phyloP scores from a whole-genome alignment of 225 moss, liverwort and hornwort species.

The Pleurozium schreberi region DNA sequence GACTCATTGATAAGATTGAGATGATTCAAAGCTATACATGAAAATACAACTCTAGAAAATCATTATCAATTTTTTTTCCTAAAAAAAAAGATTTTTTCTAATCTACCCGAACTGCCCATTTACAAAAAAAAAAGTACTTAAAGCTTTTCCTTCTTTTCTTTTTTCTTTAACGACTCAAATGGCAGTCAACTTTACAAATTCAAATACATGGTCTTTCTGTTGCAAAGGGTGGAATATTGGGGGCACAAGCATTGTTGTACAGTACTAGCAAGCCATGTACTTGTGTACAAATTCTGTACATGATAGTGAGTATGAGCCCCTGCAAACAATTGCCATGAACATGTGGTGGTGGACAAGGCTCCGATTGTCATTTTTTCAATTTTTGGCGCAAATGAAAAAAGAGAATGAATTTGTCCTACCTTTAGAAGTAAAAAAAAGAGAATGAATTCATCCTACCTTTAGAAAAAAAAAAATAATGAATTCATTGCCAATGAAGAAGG shows the following conservation, averaged over 20 bases:
- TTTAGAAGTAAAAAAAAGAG: too few relatives aligned
- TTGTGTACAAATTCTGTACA: not conserved
- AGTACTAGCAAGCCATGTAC: not conserved
- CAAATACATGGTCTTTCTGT: not conserved
- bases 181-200: not conserved
- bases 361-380: not conserved
- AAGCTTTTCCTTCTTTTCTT: not conserved
- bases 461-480: not conserved
- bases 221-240: not conserved
- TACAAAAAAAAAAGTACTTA: too few relatives aligned
- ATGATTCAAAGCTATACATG: too few relatives aligned
- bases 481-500: not conserved
- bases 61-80: too few relatives aligned
- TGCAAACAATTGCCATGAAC: not conserved
- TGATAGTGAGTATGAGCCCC: too few relatives aligned
- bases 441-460: too few relatives aligned
- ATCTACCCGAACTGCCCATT: too few relatives aligned
- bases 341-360: not conserved
- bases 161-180: fast-evolving
- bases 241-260: not conserved
- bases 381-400: too few relatives aligned
- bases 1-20: too few relatives aligned
- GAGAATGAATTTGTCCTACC: too few relatives aligned
- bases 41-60: too few relatives aligned
- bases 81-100: too few relatives aligned